phyloP scores from a whole-genome alignment of 495 filamentous ascomycete genomes.

The Penicillium soppii region DNA sequence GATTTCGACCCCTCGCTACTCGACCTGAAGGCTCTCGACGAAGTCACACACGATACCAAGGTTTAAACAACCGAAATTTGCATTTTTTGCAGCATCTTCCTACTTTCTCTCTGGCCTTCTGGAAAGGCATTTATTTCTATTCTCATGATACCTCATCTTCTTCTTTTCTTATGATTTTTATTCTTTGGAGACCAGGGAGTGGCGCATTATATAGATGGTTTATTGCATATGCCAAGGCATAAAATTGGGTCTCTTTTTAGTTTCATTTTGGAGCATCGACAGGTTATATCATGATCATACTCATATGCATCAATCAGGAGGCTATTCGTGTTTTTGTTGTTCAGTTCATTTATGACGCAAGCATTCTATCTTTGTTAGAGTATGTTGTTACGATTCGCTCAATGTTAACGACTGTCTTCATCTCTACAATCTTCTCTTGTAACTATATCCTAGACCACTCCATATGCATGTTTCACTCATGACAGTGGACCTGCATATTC shows the following conservation, averaged over 20 bases:
- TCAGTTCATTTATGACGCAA: neutral
- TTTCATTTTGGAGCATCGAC: slow-evolving; percentile 30
- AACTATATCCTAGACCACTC: too few relatives aligned
- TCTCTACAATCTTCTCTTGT: neutral
- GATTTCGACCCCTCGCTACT: slow-evolving; percentile 34
- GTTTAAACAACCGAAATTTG: neutral
- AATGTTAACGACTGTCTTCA: slow-evolving; percentile 19
- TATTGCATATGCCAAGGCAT: slow-evolving; percentile 24
- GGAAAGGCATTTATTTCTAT: slow-evolving; percentile 11
- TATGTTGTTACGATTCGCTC: slow-evolving; percentile 9
- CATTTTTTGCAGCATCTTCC: neutral
- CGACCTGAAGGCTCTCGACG: slow-evolving; percentile 18
- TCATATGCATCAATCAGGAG: slow-evolving; percentile 46
- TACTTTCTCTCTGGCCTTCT: slow-evolving; percentile 12
- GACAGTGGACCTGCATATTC: too few relatives aligned
- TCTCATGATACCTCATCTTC: slow-evolving; percentile 17
- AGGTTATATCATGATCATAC: slow-evolving; percentile 33
- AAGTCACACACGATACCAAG: slow-evolving; percentile 6
- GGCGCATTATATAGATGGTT: slow-evolving; percentile 28
- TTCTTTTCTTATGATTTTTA: slow-evolving; percentile 10
- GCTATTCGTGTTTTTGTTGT: slow-evolving; percentile 29
- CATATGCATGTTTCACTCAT: too few relatives aligned
- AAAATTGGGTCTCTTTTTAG: slow-evolving; percentile 13
- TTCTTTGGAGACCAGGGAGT: slow-evolving; percentile 14
- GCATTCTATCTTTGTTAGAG: slow-evolving; percentile 13